A percentile compares a stretch with the other conserved stretches of the same genome.
Evolutionary conservation across 2,329 filamentous ascomycete genomes (phyloP).

Genomic region (Fusarium lateritium): DNA sequence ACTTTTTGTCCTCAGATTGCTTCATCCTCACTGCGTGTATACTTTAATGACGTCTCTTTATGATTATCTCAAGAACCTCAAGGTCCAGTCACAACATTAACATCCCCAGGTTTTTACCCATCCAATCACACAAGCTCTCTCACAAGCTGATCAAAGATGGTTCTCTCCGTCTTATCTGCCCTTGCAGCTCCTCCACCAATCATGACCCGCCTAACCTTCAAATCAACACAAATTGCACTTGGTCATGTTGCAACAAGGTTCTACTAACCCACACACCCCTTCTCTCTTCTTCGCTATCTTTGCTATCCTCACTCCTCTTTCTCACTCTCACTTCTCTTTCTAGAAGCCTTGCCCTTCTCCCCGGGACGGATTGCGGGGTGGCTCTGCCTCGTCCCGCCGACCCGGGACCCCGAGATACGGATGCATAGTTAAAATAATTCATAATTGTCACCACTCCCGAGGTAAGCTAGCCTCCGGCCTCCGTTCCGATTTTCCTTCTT

Average conservation of each 20-base stretch:
- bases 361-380: constrained; percentile 40
- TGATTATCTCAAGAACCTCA: constrained; percentile 11
- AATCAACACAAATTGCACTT: constrained; percentile 47
- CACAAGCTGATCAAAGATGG: constrained; percentile 33
- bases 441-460: constrained; percentile 49
- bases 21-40: neutral
- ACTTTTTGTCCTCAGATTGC: neutral
- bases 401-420: constrained; percentile 48
- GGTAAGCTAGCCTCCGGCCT: constrained; percentile 17
- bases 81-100: constrained; percentile 21
- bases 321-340: constrained; percentile 23
- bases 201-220: constrained; percentile 19
- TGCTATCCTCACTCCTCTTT: constrained; percentile 36
- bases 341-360: constrained; percentile 43
- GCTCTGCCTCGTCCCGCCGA: constrained; percentile 41
- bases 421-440: constrained; percentile 45
- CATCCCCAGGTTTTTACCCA: constrained; percentile 40
- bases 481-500: constrained; percentile 25
- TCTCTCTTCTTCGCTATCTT: constrained; percentile 26
- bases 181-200: constrained; percentile 35
- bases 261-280: constrained; percentile 25
- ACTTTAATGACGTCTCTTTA: constrained; percentile 16
- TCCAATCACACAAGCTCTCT: constrained; percentile 30
- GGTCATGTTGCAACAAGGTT: constrained; percentile 35
- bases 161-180: constrained; percentile 44